Base-by-base conservation (phyloP, 352 stramenopile genomes). In the Globisporangium acanthophoron region DNA sequence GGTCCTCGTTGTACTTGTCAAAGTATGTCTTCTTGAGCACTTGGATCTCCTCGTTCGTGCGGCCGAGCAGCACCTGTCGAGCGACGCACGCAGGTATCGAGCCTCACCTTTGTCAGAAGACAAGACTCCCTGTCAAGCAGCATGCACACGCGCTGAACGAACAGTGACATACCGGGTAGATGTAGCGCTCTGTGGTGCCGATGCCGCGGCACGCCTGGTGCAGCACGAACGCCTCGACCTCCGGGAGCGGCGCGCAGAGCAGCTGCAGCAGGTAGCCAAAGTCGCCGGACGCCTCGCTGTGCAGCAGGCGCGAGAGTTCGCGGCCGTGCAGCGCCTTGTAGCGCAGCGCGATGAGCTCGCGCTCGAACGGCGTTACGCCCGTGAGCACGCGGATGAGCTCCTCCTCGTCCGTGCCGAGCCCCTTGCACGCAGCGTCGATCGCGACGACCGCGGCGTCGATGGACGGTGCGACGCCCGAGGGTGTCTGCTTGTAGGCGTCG, bases 11-110 rank as follows among this genome's bases (percentile, higher is more conserved):
- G 64, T 83, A 88, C 64, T 84, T 81, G 54, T 88, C 76, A 56
- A 82, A 88, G 65, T 86, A 90, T 51, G 78, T 86, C 56, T 73
- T 76, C 65, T 86, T 87, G 48, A 92, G 70, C 68, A 90, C 77
- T 33, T 72, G 71, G 37, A 92, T 62, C 62, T 92, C 83, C 33
- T 87, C 72, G 51, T 85, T 84, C 18, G 76, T 85, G 65, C 82
- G 78, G n/a, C 80, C 80, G 29, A 88, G 50, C 7, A 92, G 41
- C 29, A 92, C 81, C 79, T 89, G 39, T 21, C 43, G 18, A 33
- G 58, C 50, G 16, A 35, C 16, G 58, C 33, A 39, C 18, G 31
- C 21, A 24, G 21, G 21, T 24, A 24, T 24, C 21, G 21, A 24
- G 21, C 21, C 21, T 24, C 21, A 24, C 21, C 21, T 24, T 24